Percentiles rank a stretch among this genome's conserved stretches.
phyloP scores from a whole-genome alignment of 179 eudicot species.

The Gypsophila paniculata region DNA sequence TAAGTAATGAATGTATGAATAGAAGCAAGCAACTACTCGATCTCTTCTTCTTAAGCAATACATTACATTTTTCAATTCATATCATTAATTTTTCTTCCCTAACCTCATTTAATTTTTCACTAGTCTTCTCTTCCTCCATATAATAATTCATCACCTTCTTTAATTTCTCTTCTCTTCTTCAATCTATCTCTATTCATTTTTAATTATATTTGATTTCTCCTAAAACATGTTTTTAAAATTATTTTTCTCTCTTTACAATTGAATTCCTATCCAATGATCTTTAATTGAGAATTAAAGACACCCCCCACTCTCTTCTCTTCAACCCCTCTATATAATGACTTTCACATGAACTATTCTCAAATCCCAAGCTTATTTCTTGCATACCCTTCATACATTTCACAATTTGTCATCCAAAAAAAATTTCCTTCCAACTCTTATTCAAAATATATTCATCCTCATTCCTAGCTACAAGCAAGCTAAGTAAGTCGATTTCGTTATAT shows the following conservation, averaged over 20 bases:
- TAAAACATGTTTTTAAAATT: slow-evolving; percentile 2
- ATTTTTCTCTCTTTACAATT: slow-evolving; percentile 12
- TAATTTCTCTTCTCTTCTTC: background rate
- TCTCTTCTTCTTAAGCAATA: background rate
- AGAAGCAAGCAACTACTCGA: slow-evolving; percentile 26
- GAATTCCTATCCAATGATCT: slow-evolving; percentile 28
- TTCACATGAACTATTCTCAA: slow-evolving; percentile 40
- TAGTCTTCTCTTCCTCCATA: slow-evolving; percentile 25
- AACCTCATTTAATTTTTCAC: slow-evolving; percentile 18
- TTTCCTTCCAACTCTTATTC: background rate
- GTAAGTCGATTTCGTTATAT: background rate
- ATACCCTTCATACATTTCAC: slow-evolving; percentile 11
- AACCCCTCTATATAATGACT: slow-evolving; percentile 39
- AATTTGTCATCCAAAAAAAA: background rate
- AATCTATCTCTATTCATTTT: background rate
- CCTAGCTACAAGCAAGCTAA: background rate
- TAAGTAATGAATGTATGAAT: slow-evolving; percentile 28
- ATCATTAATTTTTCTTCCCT: slow-evolving; percentile 20
- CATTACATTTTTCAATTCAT: background rate
- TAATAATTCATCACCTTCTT: slow-evolving; percentile 14
- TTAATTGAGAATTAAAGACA: slow-evolving; percentile 36
- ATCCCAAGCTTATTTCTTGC: background rate
- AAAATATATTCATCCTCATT: too few relatives aligned
- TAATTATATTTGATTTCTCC: background rate
- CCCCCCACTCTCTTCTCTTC: slow-evolving; percentile 16